Percentiles rank a stretch among this genome's conserved stretches.
Conservation (phyloP, 2,329 filamentous ascomycete genomes). For the Beauveria asiatica region DNA sequence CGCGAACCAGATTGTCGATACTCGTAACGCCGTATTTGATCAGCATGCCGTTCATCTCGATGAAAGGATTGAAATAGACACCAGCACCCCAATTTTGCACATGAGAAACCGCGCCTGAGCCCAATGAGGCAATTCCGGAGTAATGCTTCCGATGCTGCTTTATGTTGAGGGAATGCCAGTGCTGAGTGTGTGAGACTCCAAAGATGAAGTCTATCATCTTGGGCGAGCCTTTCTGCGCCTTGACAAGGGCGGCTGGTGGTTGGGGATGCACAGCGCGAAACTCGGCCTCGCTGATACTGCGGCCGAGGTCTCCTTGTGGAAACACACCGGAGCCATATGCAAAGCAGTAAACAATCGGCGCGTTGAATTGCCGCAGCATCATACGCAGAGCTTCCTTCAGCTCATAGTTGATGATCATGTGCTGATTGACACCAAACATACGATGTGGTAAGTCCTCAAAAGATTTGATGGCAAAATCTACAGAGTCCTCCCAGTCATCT, state of each 20-base stretch:
- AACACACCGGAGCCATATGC: slow-evolving; percentile 97
- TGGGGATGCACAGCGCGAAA: slow-evolving; percentile 67
- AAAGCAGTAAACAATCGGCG: slow-evolving; percentile 92
- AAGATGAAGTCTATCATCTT: slow-evolving; percentile 99
- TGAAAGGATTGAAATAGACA: slow-evolving; percentile 94
- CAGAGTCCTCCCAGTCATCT: slow-evolving; percentile 35
- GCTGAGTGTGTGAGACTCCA: slow-evolving; percentile 85
- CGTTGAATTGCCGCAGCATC: slow-evolving; percentile 83
- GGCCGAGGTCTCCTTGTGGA: slow-evolving; percentile 55
- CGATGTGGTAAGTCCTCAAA: slow-evolving; percentile 37
- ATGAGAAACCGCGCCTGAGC: slow-evolving; percentile 74
- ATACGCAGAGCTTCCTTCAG: slow-evolving; percentile 85
- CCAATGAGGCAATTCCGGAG: slow-evolving; percentile 72
- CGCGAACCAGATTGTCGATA: slow-evolving; percentile 76
- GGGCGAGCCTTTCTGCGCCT: slow-evolving; percentile 76
- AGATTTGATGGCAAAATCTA: slow-evolving; percentile 33
- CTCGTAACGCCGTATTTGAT: slow-evolving; percentile 99
- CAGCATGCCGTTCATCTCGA: slow-evolving; percentile 87
- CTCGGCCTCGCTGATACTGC: slow-evolving; percentile 45
- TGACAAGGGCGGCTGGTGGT: slow-evolving; percentile 69
- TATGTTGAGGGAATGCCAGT: slow-evolving; percentile 94
- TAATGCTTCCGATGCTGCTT: slow-evolving; percentile 87
- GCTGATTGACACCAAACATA: slow-evolving; percentile 87
- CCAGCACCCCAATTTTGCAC: slow-evolving; percentile 92
- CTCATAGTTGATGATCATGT: slow-evolving; percentile 91